A percentile compares a stretch with the other conserved stretches of the same genome.
phyloP scores from a whole-genome alignment of 352 stramenopile species.

The Phytophthora hybrid region DNA sequence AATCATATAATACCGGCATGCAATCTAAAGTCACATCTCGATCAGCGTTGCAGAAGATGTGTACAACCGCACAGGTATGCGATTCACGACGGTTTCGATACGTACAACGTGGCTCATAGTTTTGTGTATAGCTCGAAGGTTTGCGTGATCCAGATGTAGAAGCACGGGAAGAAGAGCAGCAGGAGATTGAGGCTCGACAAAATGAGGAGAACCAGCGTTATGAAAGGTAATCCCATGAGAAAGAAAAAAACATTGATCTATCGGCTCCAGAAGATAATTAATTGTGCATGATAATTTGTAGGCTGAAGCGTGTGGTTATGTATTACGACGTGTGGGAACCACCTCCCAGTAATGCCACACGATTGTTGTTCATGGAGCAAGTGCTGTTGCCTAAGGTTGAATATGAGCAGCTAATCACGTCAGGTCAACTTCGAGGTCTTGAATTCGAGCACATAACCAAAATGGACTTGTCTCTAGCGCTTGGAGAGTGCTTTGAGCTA shows the following conservation, averaged over 20 bases:
- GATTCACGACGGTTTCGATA: neutral
- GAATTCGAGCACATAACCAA: conserved; percentile 85
- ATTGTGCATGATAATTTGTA: conserved; percentile 13
- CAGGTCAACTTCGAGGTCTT: conserved; percentile 75
- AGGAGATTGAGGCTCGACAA: conserved; percentile 57
- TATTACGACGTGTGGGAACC: conserved; percentile 92
- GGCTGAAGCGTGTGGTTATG: conserved; percentile 65
- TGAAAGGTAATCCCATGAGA: conserved; percentile 41
- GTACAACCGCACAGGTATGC: conserved; percentile 48
- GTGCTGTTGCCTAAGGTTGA: conserved; percentile 80
- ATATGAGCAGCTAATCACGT: conserved; percentile 78
- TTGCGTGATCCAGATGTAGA: conserved; percentile 58
- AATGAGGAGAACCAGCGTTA: conserved; percentile 64
- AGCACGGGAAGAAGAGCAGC: conserved; percentile 52
- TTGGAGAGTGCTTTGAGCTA: conserved; percentile 89
- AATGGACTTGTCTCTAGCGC: conserved; percentile 80
- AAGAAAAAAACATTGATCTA: neutral
- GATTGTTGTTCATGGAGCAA: conserved; percentile 87
- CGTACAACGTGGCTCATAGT: conserved; percentile 9
- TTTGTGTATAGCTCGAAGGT: conserved; percentile 47
- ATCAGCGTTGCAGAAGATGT: conserved; percentile 68
- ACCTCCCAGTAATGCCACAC: conserved; percentile 81
- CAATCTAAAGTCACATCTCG: conserved; percentile 51
- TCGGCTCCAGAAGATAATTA: neutral
- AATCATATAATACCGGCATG: conserved; percentile 15